Evolutionary conservation across 2,329 filamentous ascomycete genomes (phyloP), one percentile per base, ranked within the genome.

Genomic region (Penicillium sp.): DNA sequence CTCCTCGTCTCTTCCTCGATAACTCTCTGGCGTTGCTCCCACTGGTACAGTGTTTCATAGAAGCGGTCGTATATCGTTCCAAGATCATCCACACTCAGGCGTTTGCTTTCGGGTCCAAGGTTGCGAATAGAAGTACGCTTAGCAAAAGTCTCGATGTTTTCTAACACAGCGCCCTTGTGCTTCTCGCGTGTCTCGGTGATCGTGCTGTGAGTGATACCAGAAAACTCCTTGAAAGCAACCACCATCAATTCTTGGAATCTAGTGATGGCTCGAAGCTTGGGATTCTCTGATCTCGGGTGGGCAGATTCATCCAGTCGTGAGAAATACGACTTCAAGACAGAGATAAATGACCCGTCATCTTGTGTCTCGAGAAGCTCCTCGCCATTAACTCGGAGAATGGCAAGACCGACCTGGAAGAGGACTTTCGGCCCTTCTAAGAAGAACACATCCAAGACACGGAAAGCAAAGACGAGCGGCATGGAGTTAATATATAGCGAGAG

Each of bases 241-340:
- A 98, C 93, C 90, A 98, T 97, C 50, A 98, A 80, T 68, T 97
- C 93, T 63, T 98, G 93, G 66, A 98, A 98, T 41, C 88, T 82
- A 6, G 94, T 98, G 47, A 98, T 93, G 0, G 90, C 88, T 46
- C 91, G 81, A 45, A 97, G 75, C 71, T 97, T 98, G 3, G 90
- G 84, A 56, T 97, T 98, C 65, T 96, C 90, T 0, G 89, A 96
- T 63, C 86, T 90, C 2, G 93, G 93, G 64, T 98, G 91, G 2
- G 93, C 93, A 3, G 90, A 96, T 70, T 97, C 91, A 65, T 97
- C 91, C 8, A 98, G 76, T 34, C 88, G 83, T 7, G 88, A 82
- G 67, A 98, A 98, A 70, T 98, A 98, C 0, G 85, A 83, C 69
- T 98, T 98, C 51, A 98, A 76, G 2, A 97, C 87, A 0, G 88